These are phyloP conservation scores for Macroventuria anomochaeta DNA, from an alignment of 2,329 filamentous ascomycete species.

Conservation along the genomic window DNA sequence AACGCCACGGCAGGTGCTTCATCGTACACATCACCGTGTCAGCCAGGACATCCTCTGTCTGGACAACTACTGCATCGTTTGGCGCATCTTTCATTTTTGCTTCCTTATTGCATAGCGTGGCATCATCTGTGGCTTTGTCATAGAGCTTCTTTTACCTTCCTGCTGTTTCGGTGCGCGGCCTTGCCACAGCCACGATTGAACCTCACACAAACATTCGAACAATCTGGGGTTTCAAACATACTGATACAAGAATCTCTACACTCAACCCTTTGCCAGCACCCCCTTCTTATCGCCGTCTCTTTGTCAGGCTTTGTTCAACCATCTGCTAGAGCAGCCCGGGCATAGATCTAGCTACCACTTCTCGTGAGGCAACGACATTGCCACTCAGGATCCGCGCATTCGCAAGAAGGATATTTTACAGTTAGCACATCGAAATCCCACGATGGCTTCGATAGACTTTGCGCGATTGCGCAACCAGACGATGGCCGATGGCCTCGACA, in stretches of 20 bases:
- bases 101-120: constrained; percentile 40
- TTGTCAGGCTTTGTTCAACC: neutral
- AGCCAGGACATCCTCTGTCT: neutral
- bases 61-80: constrained; percentile 6
- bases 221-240: neutral
- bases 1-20: constrained; percentile 17
- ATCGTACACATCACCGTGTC: constrained; percentile 7
- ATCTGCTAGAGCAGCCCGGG: neutral
- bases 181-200: constrained; percentile 36
- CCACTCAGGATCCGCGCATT: neutral
- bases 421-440: neutral
- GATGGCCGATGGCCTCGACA: constrained; percentile 88
- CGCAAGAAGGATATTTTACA: neutral
- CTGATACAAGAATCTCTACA: neutral
- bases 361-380: neutral
- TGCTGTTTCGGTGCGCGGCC: constrained; percentile 21
- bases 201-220: neutral
- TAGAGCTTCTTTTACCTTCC: constrained; percentile 28
- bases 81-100: constrained; percentile 13
- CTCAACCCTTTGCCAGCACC: neutral
- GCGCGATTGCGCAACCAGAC: constrained; percentile 82
- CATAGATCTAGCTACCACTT: neutral
- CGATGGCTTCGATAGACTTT: constrained; percentile 57
- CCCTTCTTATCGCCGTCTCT: neutral
- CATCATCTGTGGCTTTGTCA: constrained; percentile 31